These are phyloP conservation scores for Populus ilicifolia DNA, from an alignment of 345 rosid genomes.

Conservation along the genomic window DNA sequence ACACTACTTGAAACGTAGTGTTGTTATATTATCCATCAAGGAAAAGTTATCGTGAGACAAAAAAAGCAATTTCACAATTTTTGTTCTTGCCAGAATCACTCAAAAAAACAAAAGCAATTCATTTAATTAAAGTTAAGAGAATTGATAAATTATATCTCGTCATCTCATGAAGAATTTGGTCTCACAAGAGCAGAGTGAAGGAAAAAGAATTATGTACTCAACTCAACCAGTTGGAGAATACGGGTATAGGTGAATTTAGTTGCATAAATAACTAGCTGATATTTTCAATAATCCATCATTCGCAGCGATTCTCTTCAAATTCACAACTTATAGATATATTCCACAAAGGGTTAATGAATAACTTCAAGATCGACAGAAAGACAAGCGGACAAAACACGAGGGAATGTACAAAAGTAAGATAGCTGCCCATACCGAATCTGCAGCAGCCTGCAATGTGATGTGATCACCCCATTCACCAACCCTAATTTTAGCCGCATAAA, in stretches of 20 bases:
- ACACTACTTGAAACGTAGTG: neutral
- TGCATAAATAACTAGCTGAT: neutral
- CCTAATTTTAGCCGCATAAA: slow-evolving; percentile 28
- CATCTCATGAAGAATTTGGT: neutral
- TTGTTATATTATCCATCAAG: neutral
- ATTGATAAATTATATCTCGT: neutral
- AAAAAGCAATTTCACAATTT: neutral
- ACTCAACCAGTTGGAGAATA: neutral
- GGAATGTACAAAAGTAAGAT: neutral
- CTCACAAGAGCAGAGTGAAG: neutral
- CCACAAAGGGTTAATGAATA: neutral
- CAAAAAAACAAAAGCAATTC: neutral
- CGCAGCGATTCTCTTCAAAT: neutral
- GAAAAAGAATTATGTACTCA: neutral
- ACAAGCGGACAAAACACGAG: neutral
- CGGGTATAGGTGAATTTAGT: neutral
- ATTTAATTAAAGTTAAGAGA: neutral
- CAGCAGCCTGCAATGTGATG: slow-evolving; percentile 69
- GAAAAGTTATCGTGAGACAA: neutral
- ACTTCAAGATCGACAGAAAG: neutral
- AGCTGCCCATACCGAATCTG: slow-evolving; percentile 42
- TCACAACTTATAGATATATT: neutral
- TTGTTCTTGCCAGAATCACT: neutral
- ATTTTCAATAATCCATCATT: neutral
- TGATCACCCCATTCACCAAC: slow-evolving; percentile 73